A percentile compares a stretch with the other conserved stretches of the same genome.
Evolutionary conservation across 805 yeast species (phyloP).

Genomic region (Blastobotrys terrestris): DNA sequence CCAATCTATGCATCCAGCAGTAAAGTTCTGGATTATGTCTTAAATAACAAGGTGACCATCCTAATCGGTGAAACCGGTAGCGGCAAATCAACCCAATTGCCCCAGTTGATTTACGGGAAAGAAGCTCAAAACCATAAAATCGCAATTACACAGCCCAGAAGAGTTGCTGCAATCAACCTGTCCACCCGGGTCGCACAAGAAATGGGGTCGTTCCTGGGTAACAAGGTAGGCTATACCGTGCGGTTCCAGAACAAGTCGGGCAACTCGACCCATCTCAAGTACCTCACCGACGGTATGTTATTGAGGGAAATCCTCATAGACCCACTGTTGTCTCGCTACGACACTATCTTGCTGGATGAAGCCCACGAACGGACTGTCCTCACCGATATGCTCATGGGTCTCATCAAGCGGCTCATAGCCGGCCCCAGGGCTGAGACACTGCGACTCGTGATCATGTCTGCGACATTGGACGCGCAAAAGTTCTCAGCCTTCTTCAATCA

Average conservation of each 20-base stretch:
- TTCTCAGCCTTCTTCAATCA: conserved; percentile 68
- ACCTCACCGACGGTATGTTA: conserved; percentile 96
- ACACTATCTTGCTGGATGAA: conserved; percentile 83
- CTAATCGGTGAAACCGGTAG: conserved; percentile 97
- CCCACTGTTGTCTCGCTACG: conserved; percentile 53
- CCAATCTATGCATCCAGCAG: conserved; percentile 75
- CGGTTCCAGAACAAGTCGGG: conserved; percentile 73
- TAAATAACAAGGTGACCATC: conserved; percentile 59
- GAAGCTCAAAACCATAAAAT: conserved; percentile 42
- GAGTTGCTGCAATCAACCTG: conserved; percentile 94
- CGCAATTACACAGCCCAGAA: conserved; percentile 94
- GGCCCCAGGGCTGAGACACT: conserved; percentile 45
- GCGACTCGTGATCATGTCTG: conserved; percentile 85
- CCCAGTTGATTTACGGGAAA: conserved; percentile 66
- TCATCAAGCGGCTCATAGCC: conserved; percentile 62
- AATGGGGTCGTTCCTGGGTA: conserved; percentile 68
- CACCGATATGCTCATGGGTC: conserved; percentile 86
- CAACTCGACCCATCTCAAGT: conserved; percentile 63
- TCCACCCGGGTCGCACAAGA: conserved; percentile 93
- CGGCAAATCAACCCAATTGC: conserved; percentile 95
- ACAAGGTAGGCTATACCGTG: conserved; percentile 85
- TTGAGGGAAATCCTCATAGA: conserved; percentile 84
- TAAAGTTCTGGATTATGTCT: conserved; percentile 50
- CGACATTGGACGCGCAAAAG: conserved; percentile 86
- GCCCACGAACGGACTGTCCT: conserved; percentile 95